These are phyloP conservation scores for Symmetrospora coprosmae DNA, from an alignment of 768 basidiomycete species.

Conservation along the genomic window DNA sequence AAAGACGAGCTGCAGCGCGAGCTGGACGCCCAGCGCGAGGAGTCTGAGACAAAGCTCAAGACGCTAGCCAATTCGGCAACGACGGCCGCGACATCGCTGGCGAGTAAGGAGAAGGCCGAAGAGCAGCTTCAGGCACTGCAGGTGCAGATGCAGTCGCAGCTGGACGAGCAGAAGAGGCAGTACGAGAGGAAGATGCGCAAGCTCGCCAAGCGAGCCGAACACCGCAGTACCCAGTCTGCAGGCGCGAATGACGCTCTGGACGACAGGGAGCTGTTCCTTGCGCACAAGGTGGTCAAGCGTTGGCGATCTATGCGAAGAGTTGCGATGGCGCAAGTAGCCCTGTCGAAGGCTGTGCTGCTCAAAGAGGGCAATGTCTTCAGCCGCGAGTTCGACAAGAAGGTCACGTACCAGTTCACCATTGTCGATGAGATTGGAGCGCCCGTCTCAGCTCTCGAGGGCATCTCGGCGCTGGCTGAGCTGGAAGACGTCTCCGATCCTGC, in stretches of 20 bases:
- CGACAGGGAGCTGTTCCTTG: conserved; percentile 23
- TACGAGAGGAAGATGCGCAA: conserved; percentile 18
- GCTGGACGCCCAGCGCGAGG: conserved; percentile 45
- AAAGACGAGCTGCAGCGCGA: conserved; percentile 52
- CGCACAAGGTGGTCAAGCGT: conserved; percentile 49
- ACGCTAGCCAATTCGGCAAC: conserved; percentile 46
- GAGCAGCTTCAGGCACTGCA: conserved; percentile 22
- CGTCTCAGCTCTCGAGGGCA: conserved; percentile 65
- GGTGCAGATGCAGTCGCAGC: conserved; percentile 8
- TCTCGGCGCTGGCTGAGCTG: conserved; percentile 76
- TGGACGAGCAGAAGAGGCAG: conserved; percentile 20
- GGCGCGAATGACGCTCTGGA: conserved; percentile 12
- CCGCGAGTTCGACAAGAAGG: conserved; percentile 69
- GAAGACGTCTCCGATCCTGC: conserved; percentile 81
- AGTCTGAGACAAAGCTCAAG: conserved; percentile 49
- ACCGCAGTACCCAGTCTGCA: not conserved
- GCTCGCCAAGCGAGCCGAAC: conserved; percentile 4
- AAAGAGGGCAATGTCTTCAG: conserved; percentile 94
- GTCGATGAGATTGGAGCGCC: conserved; percentile 70
- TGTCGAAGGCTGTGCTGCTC: conserved; percentile 67
- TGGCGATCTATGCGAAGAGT: conserved; percentile 78
- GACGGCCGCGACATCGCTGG: conserved; percentile 47
- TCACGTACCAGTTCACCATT: conserved; percentile 82
- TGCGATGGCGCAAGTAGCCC: conserved; percentile 77
- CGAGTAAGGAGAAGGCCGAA: conserved; percentile 48